phyloP scores from a whole-genome alignment of 2,329 filamentous ascomycete species.

The Dothidotthia symphoricarpi region DNA sequence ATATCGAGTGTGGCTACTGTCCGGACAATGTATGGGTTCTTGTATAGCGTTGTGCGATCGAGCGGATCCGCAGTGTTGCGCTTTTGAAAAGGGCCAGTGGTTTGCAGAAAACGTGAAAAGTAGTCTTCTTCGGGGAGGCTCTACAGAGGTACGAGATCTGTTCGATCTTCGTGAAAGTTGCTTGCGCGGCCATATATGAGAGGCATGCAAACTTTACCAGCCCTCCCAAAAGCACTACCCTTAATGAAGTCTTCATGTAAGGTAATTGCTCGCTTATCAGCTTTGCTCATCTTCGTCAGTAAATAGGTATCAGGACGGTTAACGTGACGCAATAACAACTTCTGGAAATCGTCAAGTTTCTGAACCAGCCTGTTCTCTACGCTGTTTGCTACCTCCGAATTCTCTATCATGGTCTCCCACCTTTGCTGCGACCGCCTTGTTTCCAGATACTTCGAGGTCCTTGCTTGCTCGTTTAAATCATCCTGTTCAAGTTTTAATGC shows the following conservation, averaged over 20 bases:
- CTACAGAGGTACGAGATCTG: background rate
- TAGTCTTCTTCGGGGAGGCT: slow-evolving; percentile 4
- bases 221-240: background rate
- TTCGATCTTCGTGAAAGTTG: background rate
- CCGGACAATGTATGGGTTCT: slow-evolving; percentile 7
- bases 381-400: background rate
- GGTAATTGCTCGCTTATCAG: background rate
- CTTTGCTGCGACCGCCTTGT: slow-evolving; percentile 1
- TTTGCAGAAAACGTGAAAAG: slow-evolving; percentile 12
- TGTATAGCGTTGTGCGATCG: slow-evolving; percentile 9
- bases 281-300: background rate
- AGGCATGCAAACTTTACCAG: background rate
- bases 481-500: slow-evolving; percentile 2
- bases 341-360: background rate
- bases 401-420: slow-evolving; percentile 1
- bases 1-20: slow-evolving; percentile 9
- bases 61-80: slow-evolving; percentile 2
- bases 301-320: background rate
- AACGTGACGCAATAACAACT: background rate
- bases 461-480: slow-evolving; percentile 1
- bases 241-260: background rate
- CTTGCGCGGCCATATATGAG: too few species aligned
- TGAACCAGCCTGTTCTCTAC: background rate
- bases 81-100: slow-evolving; percentile 11
- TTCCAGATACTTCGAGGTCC: slow-evolving; percentile 1